phyloP scores from a whole-genome alignment of 1,284 basidiomycete species.

The Malassezia cuniculi region DNA sequence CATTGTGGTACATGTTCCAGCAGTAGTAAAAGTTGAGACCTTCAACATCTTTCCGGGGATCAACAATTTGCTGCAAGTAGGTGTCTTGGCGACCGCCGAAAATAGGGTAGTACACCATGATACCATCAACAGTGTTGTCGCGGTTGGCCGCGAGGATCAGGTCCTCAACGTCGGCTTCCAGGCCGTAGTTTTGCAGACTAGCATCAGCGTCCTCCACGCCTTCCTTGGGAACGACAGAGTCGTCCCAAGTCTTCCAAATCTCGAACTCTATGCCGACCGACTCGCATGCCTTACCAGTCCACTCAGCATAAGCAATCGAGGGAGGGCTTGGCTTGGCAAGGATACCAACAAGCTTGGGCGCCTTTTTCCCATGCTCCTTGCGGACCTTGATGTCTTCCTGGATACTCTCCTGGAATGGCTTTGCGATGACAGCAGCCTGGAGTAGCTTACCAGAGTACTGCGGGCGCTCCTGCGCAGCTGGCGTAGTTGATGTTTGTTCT shows the following conservation, averaged over 20 bases:
- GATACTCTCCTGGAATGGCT: conserved; percentile 35
- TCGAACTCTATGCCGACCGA: conserved; percentile 78
- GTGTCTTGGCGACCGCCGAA: conserved; percentile 60
- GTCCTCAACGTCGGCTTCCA: conserved; percentile 52
- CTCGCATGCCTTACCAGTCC: conserved; percentile 80
- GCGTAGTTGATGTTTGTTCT: background rate
- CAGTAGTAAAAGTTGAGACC: conserved; percentile 64
- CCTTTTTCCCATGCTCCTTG: conserved; percentile 20
- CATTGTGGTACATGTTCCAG: conserved; percentile 46
- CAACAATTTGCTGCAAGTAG: conserved; percentile 87
- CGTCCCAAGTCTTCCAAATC: conserved; percentile 45
- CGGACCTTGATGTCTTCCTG: conserved; percentile 20
- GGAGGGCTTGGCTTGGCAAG: conserved; percentile 74
- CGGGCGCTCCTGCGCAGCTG: conserved; percentile 5
- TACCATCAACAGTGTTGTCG: conserved; percentile 72
- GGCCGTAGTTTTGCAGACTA: conserved; percentile 67
- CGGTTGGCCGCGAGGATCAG: conserved; percentile 56
- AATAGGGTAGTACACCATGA: conserved; percentile 61
- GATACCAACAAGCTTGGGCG: conserved; percentile 77
- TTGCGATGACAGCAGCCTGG: conserved; percentile 33
- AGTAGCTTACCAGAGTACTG: conserved; percentile 38
- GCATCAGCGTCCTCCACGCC: conserved; percentile 45
- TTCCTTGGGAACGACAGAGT: conserved; percentile 46
- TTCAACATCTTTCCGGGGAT: conserved; percentile 91
- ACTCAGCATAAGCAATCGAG: conserved; percentile 80